Base-by-base conservation (phyloP, 805 yeast genomes). In the Jamesozyma piceae region DNA sequence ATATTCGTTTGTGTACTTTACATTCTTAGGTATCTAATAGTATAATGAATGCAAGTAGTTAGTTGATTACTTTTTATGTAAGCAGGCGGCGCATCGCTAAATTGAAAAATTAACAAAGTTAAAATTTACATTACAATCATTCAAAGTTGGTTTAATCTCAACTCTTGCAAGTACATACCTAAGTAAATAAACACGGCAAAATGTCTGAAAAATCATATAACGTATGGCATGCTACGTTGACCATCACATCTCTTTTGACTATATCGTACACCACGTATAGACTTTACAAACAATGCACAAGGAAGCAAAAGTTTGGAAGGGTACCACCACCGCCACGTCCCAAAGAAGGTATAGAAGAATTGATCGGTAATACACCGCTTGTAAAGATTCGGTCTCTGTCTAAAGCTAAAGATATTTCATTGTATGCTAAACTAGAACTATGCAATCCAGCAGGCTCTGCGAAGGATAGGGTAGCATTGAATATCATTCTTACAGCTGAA, bases 391-490 rank as follows among this genome's bases (percentile, higher is more conserved):
- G 75, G 49, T 81, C 94, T 0, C 68, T 90, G 11, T 79, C 92
- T 1, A 62, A 68, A 13, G 62, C 72, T 11, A 86, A 95, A 0
- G 94, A 94, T 0, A 81, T 90, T 55, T 80, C 82, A 34, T 76
- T 90, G 3, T 85, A 78, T 58, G 97, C 95, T 30, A 90, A 90
- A 55, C 59, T 89, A 47, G 98, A 90, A 60, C 66, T 86, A 42
- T 62, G 72, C 48, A 92, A 90, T 55, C 97, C 97, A 0, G 98
- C 90, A 1, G 97, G 97, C 0, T 82, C 95, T 39, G 95, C 97
- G 4, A 90, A 90, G 52, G 98, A 90, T 58, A 68, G 98, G 35
- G 95, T 92, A 17, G 97, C 97, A 0, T 65, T 84, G 18, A 86
- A 92, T 3, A 82, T 90, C 36, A 82, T 90, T 15, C 67, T 75